Conservation (phyloP, 192 early-diverging fungal genomes). For the Haplosporangium gracile region DNA sequence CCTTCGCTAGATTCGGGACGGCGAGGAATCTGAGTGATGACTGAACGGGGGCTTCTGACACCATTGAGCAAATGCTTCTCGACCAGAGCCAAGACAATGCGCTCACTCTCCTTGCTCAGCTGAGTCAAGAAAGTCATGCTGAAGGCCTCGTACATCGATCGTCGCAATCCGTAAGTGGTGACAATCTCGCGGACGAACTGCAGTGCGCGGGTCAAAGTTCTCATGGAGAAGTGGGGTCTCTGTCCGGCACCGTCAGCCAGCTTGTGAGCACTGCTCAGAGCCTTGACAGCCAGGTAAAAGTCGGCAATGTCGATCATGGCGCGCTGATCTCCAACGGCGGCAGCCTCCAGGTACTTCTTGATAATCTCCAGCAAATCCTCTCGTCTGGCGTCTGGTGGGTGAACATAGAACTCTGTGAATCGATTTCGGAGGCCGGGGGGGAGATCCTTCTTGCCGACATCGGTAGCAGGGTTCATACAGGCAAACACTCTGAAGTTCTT, state of each 20-base stretch:
- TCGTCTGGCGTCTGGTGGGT: slow-evolving; percentile 84
- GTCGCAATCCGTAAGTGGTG: slow-evolving; percentile 80
- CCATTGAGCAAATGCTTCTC: slow-evolving; percentile 69
- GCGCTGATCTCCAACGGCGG: slow-evolving; percentile 68
- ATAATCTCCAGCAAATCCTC: slow-evolving; percentile 90
- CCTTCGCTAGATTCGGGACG: slow-evolving; percentile 56
- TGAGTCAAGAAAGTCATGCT: slow-evolving; percentile 97
- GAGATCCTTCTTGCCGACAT: slow-evolving; percentile 97
- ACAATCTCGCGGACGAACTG: slow-evolving; percentile 82
- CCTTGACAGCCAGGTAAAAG: slow-evolving; percentile 86
- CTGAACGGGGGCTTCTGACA: slow-evolving; percentile 65
- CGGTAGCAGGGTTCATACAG: slow-evolving; percentile 99
- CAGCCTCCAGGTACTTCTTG: slow-evolving; percentile 78
- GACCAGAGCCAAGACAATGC: slow-evolving; percentile 66
- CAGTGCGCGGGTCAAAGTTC: slow-evolving; percentile 91
- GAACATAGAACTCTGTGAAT: slow-evolving; percentile 97
- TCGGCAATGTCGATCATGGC: slow-evolving; percentile 77
- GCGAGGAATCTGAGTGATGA: slow-evolving; percentile 73
- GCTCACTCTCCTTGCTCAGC: slow-evolving; percentile 78
- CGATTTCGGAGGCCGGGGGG: slow-evolving; percentile 91
- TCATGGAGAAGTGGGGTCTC: slow-evolving; percentile 91
- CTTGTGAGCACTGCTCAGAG: slow-evolving; percentile 73
- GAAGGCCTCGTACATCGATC: slow-evolving; percentile 94
- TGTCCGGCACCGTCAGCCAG: slow-evolving; percentile 93
- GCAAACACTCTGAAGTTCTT: slow-evolving; percentile 95